phyloP scores from a whole-genome alignment of 148 eudicot genomes.

The Agrostemma githago region DNA sequence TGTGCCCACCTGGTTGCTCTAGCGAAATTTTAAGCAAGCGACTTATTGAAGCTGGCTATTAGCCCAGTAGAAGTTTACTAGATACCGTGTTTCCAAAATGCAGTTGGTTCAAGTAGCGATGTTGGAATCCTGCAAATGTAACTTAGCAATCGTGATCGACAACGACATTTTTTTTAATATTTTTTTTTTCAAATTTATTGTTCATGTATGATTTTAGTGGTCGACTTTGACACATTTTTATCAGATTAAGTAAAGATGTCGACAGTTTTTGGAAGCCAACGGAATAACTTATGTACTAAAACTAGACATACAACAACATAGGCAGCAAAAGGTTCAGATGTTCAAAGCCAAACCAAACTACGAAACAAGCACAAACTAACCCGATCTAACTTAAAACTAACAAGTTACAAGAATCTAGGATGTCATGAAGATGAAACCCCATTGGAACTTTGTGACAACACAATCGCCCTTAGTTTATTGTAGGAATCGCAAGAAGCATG shows the following conservation, averaged over 20 bases:
- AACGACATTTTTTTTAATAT: neutral
- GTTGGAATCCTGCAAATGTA: neutral
- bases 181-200: too few species aligned
- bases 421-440: constrained; percentile 27
- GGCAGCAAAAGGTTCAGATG: neutral
- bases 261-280: neutral
- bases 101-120: neutral
- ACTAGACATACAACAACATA: neutral
- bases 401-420: constrained; percentile 2
- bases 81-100: neutral
- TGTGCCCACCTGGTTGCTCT: neutral
- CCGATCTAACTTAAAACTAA: constrained; percentile 1
- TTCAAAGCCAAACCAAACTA: neutral
- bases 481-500: constrained; percentile 54
- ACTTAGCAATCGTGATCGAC: neutral
- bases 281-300: neutral
- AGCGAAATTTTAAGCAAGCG: neutral
- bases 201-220: neutral
- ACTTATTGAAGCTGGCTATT: neutral
- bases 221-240: too few species aligned
- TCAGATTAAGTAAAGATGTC: too few species aligned
- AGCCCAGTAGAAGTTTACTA: neutral
- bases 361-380: neutral
- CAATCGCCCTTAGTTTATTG: constrained; percentile 42
- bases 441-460: constrained; percentile 40